A percentile compares a stretch with the other conserved stretches of the same genome.
Conservation (phyloP, 208 protist species). For the Trypanosoma caninum region DNA sequence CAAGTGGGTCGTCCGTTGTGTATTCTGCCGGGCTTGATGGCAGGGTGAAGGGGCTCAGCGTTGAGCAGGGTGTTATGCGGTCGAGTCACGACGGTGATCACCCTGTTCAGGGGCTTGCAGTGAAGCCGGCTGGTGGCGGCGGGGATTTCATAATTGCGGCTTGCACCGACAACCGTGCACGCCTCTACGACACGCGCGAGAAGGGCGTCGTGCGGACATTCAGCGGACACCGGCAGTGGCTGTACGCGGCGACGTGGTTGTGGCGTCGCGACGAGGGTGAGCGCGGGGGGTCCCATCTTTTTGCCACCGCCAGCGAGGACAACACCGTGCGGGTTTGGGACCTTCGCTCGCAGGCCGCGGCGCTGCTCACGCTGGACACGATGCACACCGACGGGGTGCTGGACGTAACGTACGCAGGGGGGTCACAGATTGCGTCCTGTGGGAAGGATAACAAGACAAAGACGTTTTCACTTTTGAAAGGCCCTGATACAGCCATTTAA, state of each 20-base stretch:
- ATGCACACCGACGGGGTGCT: slow-evolving; percentile 82
- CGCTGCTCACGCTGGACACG: slow-evolving; percentile 66
- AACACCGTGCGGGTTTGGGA: slow-evolving; percentile 72
- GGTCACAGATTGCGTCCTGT: slow-evolving; percentile 56
- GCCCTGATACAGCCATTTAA: slow-evolving; percentile 6
- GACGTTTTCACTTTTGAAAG: slow-evolving; percentile 47
- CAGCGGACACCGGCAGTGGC: slow-evolving; percentile 76
- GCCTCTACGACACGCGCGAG: slow-evolving; percentile 74
- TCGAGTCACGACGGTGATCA: slow-evolving; percentile 56
- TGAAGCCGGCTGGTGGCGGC: slow-evolving; percentile 33
- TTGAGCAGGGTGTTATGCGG: slow-evolving; percentile 43
- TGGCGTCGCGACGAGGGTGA: slow-evolving; percentile 51
- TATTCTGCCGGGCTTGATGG: slow-evolving; percentile 79
- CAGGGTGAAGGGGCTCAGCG: slow-evolving; percentile 59
- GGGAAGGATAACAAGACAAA: slow-evolving; percentile 83
- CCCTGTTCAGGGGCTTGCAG: slow-evolving; percentile 58
- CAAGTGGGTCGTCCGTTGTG: slow-evolving; percentile 29
- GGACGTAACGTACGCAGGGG: slow-evolving; percentile 69
- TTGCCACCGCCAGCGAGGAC: slow-evolving; percentile 70
- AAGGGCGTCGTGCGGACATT: slow-evolving; percentile 56
- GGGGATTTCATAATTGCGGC: slow-evolving; percentile 67
- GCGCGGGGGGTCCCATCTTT: slow-evolving; percentile 28
- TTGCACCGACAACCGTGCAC: slow-evolving; percentile 78
- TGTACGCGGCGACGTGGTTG: slow-evolving; percentile 74
- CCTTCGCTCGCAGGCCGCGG: slow-evolving; percentile 48